Evolutionary conservation across 345 rosid genomes (phyloP), one percentile per base, ranked within the genome.

Genomic region (Brassica juncea): DNA sequence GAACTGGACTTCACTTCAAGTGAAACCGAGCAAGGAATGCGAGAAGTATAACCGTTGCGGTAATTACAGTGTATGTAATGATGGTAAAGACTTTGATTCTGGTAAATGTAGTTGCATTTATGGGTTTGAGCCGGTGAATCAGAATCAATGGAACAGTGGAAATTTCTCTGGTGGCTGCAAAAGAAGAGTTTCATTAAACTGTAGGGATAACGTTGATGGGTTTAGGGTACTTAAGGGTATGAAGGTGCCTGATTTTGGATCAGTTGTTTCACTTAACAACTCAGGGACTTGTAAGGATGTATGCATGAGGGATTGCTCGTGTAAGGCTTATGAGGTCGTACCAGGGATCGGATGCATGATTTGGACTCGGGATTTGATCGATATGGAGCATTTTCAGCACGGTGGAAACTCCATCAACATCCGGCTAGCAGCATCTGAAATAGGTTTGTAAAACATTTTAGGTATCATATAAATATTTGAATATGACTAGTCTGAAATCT

Each of bases 181-280:
- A 16, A 85, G 84, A 27, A 75, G 76, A 60, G 81, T 74, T 16
- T 66, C 75, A 3, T 70, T 82, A 16, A 83, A 61, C 7, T 86
- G 89, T 85, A 52, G 85, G 21, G 37, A 62, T 3, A 23, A 16
- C 49, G 72, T 21, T n/a, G 84, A 84, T 16, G 82, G 77, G 30
- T 89, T 92, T 83, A 80, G 78, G 75, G 76, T 70, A 11, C 78
- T 92, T 65, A 76, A 47, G 86, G 86, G 8, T 85, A 86, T 82
- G 71, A 86, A 84, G 63, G 63, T 89, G 32, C 94, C 92, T 2
- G 90, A 86, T 83, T 82, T 72, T 39, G 84, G 78, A 64, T 62
- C 30, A 62, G 77, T 77, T 79, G 81, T 85, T 87, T 80, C 75
- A 71, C 82, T 70, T 69, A 85, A 88, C n/a, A 86, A 64, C 11